These are phyloP conservation scores for Schoenoplectus tabernaemontani DNA, from an alignment of 202 grass and related monocot species.

Conservation along the genomic window DNA sequence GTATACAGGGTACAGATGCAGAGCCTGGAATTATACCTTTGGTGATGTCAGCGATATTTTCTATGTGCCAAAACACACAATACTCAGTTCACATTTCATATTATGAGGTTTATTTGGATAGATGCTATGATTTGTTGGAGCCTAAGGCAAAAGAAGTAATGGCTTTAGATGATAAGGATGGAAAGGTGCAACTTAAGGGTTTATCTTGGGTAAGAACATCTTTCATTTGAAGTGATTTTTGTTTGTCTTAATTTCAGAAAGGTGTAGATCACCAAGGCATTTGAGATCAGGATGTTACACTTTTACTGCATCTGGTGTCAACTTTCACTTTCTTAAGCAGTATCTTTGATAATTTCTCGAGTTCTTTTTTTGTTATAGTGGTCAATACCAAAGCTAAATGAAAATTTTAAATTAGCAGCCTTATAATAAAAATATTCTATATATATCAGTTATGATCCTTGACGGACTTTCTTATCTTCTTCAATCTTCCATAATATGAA, in stretches of 20 bases:
- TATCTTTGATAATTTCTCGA: slow-evolving; percentile 3
- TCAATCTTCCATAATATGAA: neutral
- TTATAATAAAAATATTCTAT: neutral
- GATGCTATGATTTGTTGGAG: slow-evolving; percentile 78
- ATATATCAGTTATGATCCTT: neutral
- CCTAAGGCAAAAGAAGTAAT: slow-evolving; percentile 84
- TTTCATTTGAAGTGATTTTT: neutral
- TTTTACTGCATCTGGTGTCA: neutral
- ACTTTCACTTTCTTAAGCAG: neutral
- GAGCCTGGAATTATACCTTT: slow-evolving; percentile 57
- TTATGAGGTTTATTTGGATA: slow-evolving; percentile 90
- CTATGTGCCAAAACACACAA: slow-evolving; percentile 40
- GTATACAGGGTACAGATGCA: slow-evolving; percentile 45
- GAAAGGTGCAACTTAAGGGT: slow-evolving; percentile 70
- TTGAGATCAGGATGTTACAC: neutral
- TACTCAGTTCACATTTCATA: slow-evolving; percentile 60
- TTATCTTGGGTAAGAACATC: slow-evolving; percentile 59
- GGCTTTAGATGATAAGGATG: slow-evolving; percentile 69
- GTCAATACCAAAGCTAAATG: neutral
- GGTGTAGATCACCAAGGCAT: neutral
- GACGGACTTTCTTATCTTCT: neutral
- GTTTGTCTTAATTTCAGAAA: neutral
- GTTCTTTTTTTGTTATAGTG: slow-evolving; percentile 19
- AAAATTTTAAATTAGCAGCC: neutral
- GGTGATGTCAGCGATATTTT: slow-evolving; percentile 47